Base-by-base conservation (phyloP, 148 eudicot genomes). In the Tetragonia tetragonoides region DNA sequence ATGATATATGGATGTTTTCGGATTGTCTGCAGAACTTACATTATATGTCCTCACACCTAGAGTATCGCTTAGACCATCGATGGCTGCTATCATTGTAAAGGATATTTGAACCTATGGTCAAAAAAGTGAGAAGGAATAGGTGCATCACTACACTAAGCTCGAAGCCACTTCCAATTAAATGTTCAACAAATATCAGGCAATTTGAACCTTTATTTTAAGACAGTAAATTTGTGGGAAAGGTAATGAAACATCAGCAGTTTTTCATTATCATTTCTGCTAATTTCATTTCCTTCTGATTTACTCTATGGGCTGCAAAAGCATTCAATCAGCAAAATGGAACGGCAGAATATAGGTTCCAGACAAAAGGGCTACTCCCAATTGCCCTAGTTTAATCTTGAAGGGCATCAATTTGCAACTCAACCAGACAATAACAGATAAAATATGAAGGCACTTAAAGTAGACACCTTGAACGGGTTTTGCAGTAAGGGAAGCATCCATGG, bases 401-500 rank as follows among this genome's bases (percentile, higher is more conserved):
- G 47, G 47, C 47, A 44, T 44, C 1, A 44, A 5, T 44, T 44
- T 0, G 3, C 47, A 44, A 46, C 54, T 46, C 47, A 47, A 70
- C 20, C 4, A 44, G 40, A 17, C 54, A 70, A 44, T 3, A 12
- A 76, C 20, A 66, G 14, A 24, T 53, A 16, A 21, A 51, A 51
- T 16, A 11, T 20, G 9, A 23, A 61, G 38, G 16, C 20, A 68
- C 11, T 28, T 7, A 41, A 51, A 61, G 7, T 21, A 57, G 59
- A 57, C 67, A 86, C 98, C 92, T 89, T 86, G 78, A 81, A 86
- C 74, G 49, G 98, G 90, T 73, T 90, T 83, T 51, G 91, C 76
- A 16, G 87, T 76, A 70, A 88, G 73, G 65, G 98, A 81, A 75
- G 95, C 86, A 14, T 83, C 84, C 78, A 87, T 80, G 24, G 86